Evolutionary conservation across 352 stramenopile species (phyloP), one percentile per base, ranked within the genome.

Genomic region (Phytophthora europaea): DNA sequence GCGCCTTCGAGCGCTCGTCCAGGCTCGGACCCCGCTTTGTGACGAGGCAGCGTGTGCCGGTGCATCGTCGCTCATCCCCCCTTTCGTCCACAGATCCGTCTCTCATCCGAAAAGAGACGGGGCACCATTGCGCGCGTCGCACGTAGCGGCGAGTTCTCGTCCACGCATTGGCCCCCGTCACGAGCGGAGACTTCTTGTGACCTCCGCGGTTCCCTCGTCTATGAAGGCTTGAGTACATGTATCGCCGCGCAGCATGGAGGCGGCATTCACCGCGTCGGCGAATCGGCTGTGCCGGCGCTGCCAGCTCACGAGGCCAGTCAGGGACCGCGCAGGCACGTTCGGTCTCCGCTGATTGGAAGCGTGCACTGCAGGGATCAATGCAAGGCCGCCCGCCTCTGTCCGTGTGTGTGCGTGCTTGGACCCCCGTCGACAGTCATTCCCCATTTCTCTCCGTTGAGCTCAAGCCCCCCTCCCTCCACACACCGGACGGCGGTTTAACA

Each of bases 1-100:
- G 16, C 40, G 56, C 28, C 23, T 38, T 20, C 31, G 33, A 38
- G 5, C 33, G n/a, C n/a, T n/a, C n/a, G n/a, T n/a, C n/a, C n/a
- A n/a, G n/a, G n/a, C n/a, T n/a, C n/a, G n/a, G n/a, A n/a, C n/a
- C n/a, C n/a, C n/a, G 26, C 33, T 60, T 66, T 65, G 64, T 51
- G 64, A 71, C 64, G 55, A 65, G 55, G 50, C 60, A 61, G 33
- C 36, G 20, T 75, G 61, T 75, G 67, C 54, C 61, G 54, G 67
- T 75, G 67, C 67, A 74, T 62, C 18, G 51, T 61, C 65, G 65
- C 65, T 72, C 65, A 72, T 72, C 65, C 56, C 64, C 65, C 50
- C 38, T 36, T 75, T 75, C 67, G 67, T 75, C 67, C 33, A 75
- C 67, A 65, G 67, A 64, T 74, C 61, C 50, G 61, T 66, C 67